These are phyloP conservation scores for Dothideomycetes sp. DNA, from an alignment of 2,329 filamentous ascomycete genomes.

Conservation along the genomic window DNA sequence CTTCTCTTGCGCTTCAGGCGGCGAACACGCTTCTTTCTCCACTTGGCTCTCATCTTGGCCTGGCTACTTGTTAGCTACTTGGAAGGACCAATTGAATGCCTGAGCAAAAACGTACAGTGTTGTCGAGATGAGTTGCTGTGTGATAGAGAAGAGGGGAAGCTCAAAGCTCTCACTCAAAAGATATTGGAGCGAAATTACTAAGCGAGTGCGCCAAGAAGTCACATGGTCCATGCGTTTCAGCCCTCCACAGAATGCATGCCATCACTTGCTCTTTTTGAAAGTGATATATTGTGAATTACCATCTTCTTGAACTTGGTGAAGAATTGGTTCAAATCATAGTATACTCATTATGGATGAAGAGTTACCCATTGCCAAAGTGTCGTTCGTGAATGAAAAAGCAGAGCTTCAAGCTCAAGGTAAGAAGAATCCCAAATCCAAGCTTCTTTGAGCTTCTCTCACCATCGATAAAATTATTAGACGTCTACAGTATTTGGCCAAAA, in stretches of 20 bases:
- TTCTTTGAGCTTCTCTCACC: neutral
- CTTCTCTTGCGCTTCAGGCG: slow-evolving; percentile 99
- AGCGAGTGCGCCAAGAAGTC: neutral
- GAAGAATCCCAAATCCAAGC: neutral
- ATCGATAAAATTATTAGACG: slow-evolving; percentile 4
- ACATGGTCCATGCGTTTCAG: too few relatives aligned
- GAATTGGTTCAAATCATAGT: too few relatives aligned
- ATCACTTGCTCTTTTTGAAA: too few relatives aligned
- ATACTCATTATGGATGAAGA: neutral
- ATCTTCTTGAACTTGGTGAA: too few relatives aligned
- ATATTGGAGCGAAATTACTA: slow-evolving; percentile 4
- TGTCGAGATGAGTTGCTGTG: slow-evolving; percentile 36
- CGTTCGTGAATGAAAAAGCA: neutral
- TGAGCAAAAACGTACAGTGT: slow-evolving; percentile 29
- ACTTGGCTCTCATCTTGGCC: slow-evolving; percentile 81
- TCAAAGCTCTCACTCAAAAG: slow-evolving; percentile 15
- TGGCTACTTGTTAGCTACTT: slow-evolving; percentile 11
- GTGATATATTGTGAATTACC: too few relatives aligned
- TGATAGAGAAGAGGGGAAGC: slow-evolving; percentile 25
- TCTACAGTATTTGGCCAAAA: slow-evolving; percentile 9
- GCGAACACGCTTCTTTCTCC: slow-evolving; percentile 99
- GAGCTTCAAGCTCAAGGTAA: neutral
- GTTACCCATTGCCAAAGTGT: neutral
- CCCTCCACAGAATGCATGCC: too few relatives aligned
- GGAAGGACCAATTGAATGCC: slow-evolving; percentile 16